Evolutionary conservation across 73 alveolate genomes (phyloP), one percentile per base, ranked within the genome.

Genomic region (Diophrys sp.): DNA sequence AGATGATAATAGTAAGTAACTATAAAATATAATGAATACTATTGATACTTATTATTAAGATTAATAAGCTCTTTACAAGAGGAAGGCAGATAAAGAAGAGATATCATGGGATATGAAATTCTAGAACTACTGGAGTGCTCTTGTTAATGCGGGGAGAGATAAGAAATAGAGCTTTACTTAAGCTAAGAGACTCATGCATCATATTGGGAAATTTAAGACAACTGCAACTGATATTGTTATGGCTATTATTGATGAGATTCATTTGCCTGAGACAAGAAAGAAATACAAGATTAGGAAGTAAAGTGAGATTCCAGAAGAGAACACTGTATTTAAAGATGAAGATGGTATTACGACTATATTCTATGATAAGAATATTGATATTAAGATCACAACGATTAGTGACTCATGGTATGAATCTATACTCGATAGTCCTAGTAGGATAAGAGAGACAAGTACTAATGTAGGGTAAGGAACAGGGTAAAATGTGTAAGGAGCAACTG

Each of bases 101-200:
- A 68, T 71, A 33, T 86, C 86, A 0, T 86, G 93, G 93, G 93
- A 86, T 54, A 29, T 86, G 56, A 86, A 86, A 62, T 86, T 86
- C 73, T 77, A 86, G 56, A 86, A 86, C 44, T 86, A 76, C 57
- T 86, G 93, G 93, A 81, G 77, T 14, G 71, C 73, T 67, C 79
- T 86, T 27, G 56, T 80, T 33, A 30, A 55, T 44, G 82, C 87
- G 26, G 93, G 80, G 32, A 70, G 71, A 56, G 84, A 86, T 33
- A 29, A 74, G 27, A 67, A 73, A 69, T 79, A 86, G 23, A 67
- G 75, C 44, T 29, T 31, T 54, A 69, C 82, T 2, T 71, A 81
- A 11, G 31, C 76, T 1, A 88, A 86, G 80, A 86, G 87, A 67
- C 74, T 86, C 69, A 74, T 86, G 29, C 89, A 86, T 33, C 93